Base-by-base conservation (phyloP, 2,329 filamentous ascomycete species). In the Periglandula ipomoeae region DNA sequence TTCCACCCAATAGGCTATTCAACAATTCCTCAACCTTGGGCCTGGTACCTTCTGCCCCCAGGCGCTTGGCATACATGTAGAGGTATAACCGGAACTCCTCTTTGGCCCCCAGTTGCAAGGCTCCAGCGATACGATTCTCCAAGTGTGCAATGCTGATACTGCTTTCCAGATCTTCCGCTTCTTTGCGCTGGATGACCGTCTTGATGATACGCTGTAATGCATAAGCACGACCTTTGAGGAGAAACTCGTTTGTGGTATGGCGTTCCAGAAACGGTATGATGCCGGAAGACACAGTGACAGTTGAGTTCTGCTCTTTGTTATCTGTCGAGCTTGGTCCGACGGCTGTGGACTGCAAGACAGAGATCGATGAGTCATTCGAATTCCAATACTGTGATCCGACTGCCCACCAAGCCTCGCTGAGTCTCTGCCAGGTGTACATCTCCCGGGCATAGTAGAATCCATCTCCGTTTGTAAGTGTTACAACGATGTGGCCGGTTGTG, bases 331-430 rank as follows among this genome's bases (percentile, higher is more conserved):
- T 72, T 2, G 81, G 73, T 0, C 84, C 81, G 7, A 84, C 76
- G 9, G 82, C 81, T 1, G 82, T 84, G 2, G 87, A 82, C 55
- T 89, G 83, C 34, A 95, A 68, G 45, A 89, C 87, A 43, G 86
- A 84, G 47, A 95, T 82, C 0, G 89, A 89, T 2, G 89, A 89
- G 60, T 96, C 93, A 47, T 89, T 95, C 1, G 89, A 94, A 66
- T 98, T 97, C 94, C 93, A 98, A 65, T 98, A 98, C 63, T 98
- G 93, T 57, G 88, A 95, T 17, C 90, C 90, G 0, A 97, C 89
- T 0, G 91, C 91, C 89, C 93, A 98, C 93, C 93, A 98, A 2
- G 88, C 79, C 63, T 98, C 94, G 2, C 89, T 95, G n/a, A 98
- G 74, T 9, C 90, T 82, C 66, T 97, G 91, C 93, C 93, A 98